Percentiles rank a stretch among this genome's conserved stretches.
Evolutionary conservation across 345 rosid species (phyloP).

Genomic region (Geranium rotundifolium): DNA sequence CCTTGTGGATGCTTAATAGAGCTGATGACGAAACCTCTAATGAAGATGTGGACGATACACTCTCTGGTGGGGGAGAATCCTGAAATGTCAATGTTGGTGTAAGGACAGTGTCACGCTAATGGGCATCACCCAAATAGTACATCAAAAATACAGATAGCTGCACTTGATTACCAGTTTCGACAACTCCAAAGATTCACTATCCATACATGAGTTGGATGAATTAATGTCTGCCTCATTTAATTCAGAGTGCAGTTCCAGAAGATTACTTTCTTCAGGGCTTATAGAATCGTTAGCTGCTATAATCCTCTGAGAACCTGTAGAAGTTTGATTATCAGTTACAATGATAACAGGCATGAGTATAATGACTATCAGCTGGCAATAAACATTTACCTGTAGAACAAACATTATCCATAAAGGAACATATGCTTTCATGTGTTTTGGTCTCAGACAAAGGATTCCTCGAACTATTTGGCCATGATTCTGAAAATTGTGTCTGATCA

Average conservation of each 20-base stretch:
- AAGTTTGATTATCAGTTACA: constrained; percentile 9
- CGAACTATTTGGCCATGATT: constrained; percentile 3
- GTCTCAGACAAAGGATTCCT: background rate
- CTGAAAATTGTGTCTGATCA: constrained; percentile 11
- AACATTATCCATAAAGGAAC: constrained; percentile 6
- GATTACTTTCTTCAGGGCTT: constrained; percentile 6
- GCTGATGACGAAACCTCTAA: constrained; percentile 15
- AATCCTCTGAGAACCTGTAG: constrained; percentile 11
- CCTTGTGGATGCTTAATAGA: constrained; percentile 13
- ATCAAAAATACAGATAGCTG: background rate
- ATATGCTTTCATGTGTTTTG: constrained; percentile 2
- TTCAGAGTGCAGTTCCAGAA: constrained; percentile 9
- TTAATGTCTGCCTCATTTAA: constrained; percentile 10
- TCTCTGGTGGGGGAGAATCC: constrained; percentile 25
- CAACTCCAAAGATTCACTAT: constrained; percentile 16
- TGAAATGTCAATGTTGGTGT: constrained; percentile 10
- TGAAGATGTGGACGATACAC: constrained; percentile 13
- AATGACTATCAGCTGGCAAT: background rate
- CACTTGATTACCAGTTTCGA: constrained; percentile 20
- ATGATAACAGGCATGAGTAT: constrained; percentile 1
- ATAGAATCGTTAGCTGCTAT: constrained; percentile 4
- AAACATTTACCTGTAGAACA: constrained; percentile 19
- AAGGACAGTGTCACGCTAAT: background rate
- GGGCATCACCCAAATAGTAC: constrained; percentile 1
- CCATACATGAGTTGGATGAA: constrained; percentile 11